Base-by-base conservation (phyloP, 2,329 filamentous ascomycete species). In the Neonectria hederae region DNA sequence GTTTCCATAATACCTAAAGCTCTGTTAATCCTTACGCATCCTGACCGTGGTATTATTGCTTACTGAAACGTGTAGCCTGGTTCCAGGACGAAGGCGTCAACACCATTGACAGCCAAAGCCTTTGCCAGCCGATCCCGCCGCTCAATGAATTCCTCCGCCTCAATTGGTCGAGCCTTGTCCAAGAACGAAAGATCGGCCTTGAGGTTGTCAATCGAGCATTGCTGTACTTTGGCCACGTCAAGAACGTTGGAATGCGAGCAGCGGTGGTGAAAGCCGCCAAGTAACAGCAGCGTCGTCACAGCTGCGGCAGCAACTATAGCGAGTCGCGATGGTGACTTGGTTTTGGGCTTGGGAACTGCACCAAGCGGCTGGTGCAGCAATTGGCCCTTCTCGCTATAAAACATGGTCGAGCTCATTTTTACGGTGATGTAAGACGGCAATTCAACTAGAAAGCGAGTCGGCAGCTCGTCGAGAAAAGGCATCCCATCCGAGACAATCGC, bases 31-130 rank as follows among this genome's bases (percentile, higher is more conserved):
- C 22, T 28, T 22, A 21, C 24, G 5, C 19, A 38, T 21, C 13
- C 5, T 28, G 5, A 11, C 7, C 5, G 21, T 13, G 14, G 32
- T 21, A 49, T 30, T 28, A 3, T 13, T 14, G 46, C 68, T 59
- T 73, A 88, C 76, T 87, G 84, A 67, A 90, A 89, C 0, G 86
- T 88, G 70, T 89, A 90, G 2, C 88, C 88, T 2, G 88, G 88
- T 71, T 90, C 88, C 1, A 89, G 78, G 2, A 89, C 78, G 66
- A 90, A 90, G 0, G 86, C 87, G 73, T 89, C 86, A 1, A 84
- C 75, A 1, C 76, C 77, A 45, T 86, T 84, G 0, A 76, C 76
- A 11, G 80, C 77, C n/a, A 90, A 76, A 9, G 87, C 87, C 61
- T 76, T 72, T 1, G 87, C 88, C 1, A 90, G 78, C n/a, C 82